Evolutionary conservation across 768 basidiomycete genomes (phyloP), one percentile per base, ranked within the genome.

Genomic region (Suillus weaverae): DNA sequence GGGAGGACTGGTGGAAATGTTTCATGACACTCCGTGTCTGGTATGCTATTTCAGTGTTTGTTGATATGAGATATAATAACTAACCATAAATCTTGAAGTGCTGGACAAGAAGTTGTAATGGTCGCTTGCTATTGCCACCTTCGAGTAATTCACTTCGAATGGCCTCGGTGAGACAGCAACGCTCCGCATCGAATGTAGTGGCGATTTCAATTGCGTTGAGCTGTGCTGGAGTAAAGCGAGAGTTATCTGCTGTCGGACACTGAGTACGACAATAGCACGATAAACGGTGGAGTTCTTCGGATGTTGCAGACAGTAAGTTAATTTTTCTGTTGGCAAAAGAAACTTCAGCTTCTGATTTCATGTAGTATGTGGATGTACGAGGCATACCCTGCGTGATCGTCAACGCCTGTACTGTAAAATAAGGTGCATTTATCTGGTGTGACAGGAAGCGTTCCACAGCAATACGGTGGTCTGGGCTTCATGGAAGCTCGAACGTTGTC

Each of bases 41-140:
- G 18, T 59, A 59, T 11, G 57, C 26, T 20, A 8, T 13, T 7
- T 59, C 18, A 59, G 11, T 41, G 6, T 20, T 20, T 59, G 18
- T 13, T 41, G 11, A 16, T 16, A 59, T 39, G 20, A 53, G 2
- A 43, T 32, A 56, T 20, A 20, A 36, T 30, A 8, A 70, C 70
- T 20, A 62, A 82, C 84, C 78, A 59, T 84, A 83, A 3, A 83
- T 77, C 44, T 83, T 81, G 56, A 84, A 26, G 38, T 41, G 8
- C 18, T 41, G 26, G 26, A 43, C 38, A 36, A 59, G 26, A 20
- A 70, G 64, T 84, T 84, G 70, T 81, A 81, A 8, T 81, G 65
- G 65, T 83, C 80, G 62, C 8, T 67, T 54, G 26, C 70, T 64
- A n/a, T 66, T 61, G 2, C 69, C 65, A 16, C 74, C 71, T n/a